Conservation (phyloP, 2,329 filamentous ascomycete genomes). For the Cercospora canescens region DNA sequence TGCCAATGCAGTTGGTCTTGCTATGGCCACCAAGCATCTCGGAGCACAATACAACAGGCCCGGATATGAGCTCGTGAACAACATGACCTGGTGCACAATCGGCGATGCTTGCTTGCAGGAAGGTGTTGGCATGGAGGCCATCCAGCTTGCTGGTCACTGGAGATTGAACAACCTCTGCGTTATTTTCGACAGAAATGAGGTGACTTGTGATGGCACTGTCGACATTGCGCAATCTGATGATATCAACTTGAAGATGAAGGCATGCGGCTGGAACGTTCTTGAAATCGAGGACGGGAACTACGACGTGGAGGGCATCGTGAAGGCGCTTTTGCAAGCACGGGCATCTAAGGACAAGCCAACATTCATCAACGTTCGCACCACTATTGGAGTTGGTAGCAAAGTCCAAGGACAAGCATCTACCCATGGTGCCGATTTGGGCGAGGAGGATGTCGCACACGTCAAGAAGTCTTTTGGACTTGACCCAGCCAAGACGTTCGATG, state of each 20-base stretch:
- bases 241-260: conserved; percentile 58
- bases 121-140: conserved; percentile 58
- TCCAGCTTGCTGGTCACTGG: conserved; percentile 58
- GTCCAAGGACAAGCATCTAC: conserved; percentile 54
- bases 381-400: conserved; percentile 56
- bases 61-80: conserved; percentile 50
- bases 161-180: conserved; percentile 57
- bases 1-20: conserved; percentile 61
- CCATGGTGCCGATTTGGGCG: conserved; percentile 60
- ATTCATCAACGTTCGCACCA: conserved; percentile 58
- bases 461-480: conserved; percentile 55
- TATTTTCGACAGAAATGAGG: conserved; percentile 62
- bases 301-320: conserved; percentile 52
- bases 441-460: conserved; percentile 55
- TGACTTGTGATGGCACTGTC: conserved; percentile 59
- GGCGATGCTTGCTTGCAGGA: conserved; percentile 61
- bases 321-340: conserved; percentile 44
- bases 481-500: conserved; percentile 40
- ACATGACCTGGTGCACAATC: conserved; percentile 58
- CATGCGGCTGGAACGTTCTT: conserved; percentile 57
- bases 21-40: conserved; percentile 59
- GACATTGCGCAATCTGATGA: conserved; percentile 56
- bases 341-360: conserved; percentile 48
- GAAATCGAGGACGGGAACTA: conserved; percentile 56
- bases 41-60: conserved; percentile 56